Evolutionary conservation across 202 grass and related monocot species (phyloP), one percentile per base, ranked within the genome.

Genomic region (Panicum virgatum): DNA sequence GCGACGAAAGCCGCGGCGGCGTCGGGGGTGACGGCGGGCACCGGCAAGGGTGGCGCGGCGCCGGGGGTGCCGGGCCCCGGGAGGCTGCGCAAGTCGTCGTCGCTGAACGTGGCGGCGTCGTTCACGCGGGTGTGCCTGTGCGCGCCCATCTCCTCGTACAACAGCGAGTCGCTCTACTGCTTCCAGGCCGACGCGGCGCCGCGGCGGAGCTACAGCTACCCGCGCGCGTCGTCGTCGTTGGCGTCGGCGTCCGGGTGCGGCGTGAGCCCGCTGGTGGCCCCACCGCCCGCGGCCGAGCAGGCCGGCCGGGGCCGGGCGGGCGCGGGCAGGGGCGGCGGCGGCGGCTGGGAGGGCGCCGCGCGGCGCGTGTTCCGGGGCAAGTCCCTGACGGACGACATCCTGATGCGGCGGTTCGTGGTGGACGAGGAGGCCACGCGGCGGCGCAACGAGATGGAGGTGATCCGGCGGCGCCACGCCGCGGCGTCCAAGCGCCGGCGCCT

Each of bases 51-150:
- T 12, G 47, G 45, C 2, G n/a, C 15, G 45, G 29, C 29, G 12
- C 0, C 77, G 15, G 2, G 29, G 11, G 83, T 59, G 4, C 37
- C 27, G 7, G 72, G 58, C 0, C 42, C 66, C 39, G 62, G 62
- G 6, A 81, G 39, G 77, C 84, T 98, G 72, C 93, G 90, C 66
- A 98, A 93, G 85, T 93, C 92, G 29, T 90, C 95, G 79, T 98
- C 95, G 29, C 80, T 93, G n/a, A 98, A 91, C 87, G 90, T 91
- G 25, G 95, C 95, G 46, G 86, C 90, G 62, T 95, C 92, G 12
- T 93, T 98, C 92, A 98, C 96, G 68, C 82, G 96, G 18, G 96
- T 98, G 30, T 98, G 95, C 80, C 92, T 98, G 6, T 98, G 95
- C 60, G 95, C 90, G 25, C 95, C 95, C 30, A 95, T 98, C 77